Evolutionary conservation across 208 protist species (phyloP).

Genomic region (Phytomonas sp.): DNA sequence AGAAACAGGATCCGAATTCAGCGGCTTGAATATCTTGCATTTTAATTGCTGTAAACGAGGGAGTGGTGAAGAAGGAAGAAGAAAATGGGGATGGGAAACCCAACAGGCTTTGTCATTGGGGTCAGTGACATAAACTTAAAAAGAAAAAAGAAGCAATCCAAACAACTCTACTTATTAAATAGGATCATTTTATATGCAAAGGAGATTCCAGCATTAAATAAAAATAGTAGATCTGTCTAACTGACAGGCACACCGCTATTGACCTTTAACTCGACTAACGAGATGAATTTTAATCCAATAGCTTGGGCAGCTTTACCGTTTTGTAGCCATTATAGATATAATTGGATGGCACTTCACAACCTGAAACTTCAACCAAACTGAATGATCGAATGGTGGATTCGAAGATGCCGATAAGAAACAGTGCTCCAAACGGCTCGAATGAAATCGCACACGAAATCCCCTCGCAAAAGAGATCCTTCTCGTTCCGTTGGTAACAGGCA

Average conservation of each 20-base stretch:
- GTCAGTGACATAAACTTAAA: no score
- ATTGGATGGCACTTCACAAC: constrained; percentile 52
- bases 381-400: constrained; percentile 59
- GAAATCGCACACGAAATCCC: constrained; percentile 51
- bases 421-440: constrained; percentile 45
- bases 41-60: not conserved
- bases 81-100: not conserved
- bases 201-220: constrained; percentile 10
- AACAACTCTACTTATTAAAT: no score
- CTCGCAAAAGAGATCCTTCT: not conserved
- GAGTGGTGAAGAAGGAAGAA: not conserved
- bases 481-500: not conserved
- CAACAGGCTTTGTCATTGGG: not conserved
- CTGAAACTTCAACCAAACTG: constrained; percentile 50
- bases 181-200: not conserved
- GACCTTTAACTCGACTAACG: not conserved
- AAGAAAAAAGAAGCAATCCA: no score
- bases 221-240: no score
- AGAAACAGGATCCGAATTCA: constrained; percentile 24
- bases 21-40: not conserved
- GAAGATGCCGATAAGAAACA: constrained; percentile 70
- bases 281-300: not conserved
- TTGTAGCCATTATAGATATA: constrained; percentile 76
- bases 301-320: constrained; percentile 39
- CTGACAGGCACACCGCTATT: not conserved